phyloP scores from a whole-genome alignment of 2,329 filamentous ascomycete species.

The Drechslera avenae region DNA sequence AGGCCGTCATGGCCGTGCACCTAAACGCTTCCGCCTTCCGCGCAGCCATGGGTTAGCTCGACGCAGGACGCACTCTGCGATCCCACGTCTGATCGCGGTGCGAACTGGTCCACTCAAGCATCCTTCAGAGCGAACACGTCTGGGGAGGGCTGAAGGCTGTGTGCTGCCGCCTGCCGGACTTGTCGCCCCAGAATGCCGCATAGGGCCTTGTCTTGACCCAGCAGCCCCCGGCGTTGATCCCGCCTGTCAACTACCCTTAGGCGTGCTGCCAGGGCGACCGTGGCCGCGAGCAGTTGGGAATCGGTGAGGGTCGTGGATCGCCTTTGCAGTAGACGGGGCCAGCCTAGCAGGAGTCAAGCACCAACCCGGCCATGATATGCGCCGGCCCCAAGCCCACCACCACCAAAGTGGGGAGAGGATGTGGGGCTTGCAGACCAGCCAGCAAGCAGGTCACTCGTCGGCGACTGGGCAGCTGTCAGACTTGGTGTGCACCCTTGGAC shows the following conservation, averaged over 20 bases:
- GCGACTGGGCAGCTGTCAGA: slow-evolving; percentile 25
- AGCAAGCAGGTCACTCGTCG: slow-evolving; percentile 13
- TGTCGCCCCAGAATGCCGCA: slow-evolving; percentile 29
- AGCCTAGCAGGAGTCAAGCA: slow-evolving; percentile 18
- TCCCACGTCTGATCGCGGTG: slow-evolving; percentile 24
- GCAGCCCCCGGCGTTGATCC: slow-evolving; percentile 38
- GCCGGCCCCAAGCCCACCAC: slow-evolving; percentile 16
- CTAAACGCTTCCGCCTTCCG: slow-evolving; percentile 44
- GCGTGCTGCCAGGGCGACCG: slow-evolving; percentile 20
- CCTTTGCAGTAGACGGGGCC: slow-evolving; percentile 37
- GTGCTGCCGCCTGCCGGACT: slow-evolving; percentile 9
- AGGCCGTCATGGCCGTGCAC: slow-evolving; percentile 35
- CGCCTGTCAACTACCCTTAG: slow-evolving; percentile 31
- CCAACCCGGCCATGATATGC: slow-evolving; percentile 26
- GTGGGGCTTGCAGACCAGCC: slow-evolving; percentile 26
- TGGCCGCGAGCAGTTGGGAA: slow-evolving; percentile 18
- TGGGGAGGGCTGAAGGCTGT: slow-evolving; percentile 19
- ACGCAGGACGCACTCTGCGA: slow-evolving; percentile 27
- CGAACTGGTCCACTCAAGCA: slow-evolving; percentile 26
- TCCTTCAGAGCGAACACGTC: slow-evolving; percentile 16
- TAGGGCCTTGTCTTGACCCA: slow-evolving; percentile 26
- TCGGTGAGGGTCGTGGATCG: slow-evolving; percentile 31
- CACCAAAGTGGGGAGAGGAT: slow-evolving; percentile 25
- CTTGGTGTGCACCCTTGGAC: slow-evolving; percentile 21
- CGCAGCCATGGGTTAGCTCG: slow-evolving; percentile 28